Evolutionary conservation across 192 early-diverging fungal genomes (phyloP), one percentile per base, ranked within the genome.

Genomic region (Lobosporangium transversale): DNA sequence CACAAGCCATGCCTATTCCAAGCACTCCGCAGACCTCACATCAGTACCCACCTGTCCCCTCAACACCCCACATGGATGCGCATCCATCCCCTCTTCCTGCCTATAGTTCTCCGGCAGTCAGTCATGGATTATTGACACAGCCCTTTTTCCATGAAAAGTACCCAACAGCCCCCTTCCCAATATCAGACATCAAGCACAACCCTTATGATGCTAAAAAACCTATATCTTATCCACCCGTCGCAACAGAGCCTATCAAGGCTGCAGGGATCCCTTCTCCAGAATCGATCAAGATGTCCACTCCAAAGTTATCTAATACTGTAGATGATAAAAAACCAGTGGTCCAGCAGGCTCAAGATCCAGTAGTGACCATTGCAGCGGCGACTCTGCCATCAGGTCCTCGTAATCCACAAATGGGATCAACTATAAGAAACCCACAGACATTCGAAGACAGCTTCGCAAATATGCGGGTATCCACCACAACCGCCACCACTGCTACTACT

Each of bases 1-100:
- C 10, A 11, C 48, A 6, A 9, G 23, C n/a, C 3, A 20, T 2
- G 11, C 48, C 10, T 5, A 24, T 9, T 24, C 24, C 27, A n/a
- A 12, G 9, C 48, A 50, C n/a, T 50, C 48, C n/a, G 10, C 21
- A 23, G 18, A 50, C 23, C 27, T 30, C 29, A 12, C 29, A 53
- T 53, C 29, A 32, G 3, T 30, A 35, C 8, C 11, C 21, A 30
- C 35, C 55, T 31, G 56, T 45, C 27, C 56, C 56, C 7, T 45
- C 56, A 1, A 58, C 56, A 11, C 56, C 56, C 1, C 45, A 30
- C 17, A 58, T 58, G 42, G 56, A 10, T 8, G 14, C 47, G n/a
- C 47, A 55, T 8, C 56, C 37, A 40, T 40, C 31, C 6, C 36
- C 56, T 29, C 56, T 32, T 29, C 56, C 56, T 45, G 56, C 56